These are phyloP conservation scores for sorghum (Sorghum bicolor) DNA, from an alignment of 176 grass and related monocot species.

Conservation along the genomic window DNA sequence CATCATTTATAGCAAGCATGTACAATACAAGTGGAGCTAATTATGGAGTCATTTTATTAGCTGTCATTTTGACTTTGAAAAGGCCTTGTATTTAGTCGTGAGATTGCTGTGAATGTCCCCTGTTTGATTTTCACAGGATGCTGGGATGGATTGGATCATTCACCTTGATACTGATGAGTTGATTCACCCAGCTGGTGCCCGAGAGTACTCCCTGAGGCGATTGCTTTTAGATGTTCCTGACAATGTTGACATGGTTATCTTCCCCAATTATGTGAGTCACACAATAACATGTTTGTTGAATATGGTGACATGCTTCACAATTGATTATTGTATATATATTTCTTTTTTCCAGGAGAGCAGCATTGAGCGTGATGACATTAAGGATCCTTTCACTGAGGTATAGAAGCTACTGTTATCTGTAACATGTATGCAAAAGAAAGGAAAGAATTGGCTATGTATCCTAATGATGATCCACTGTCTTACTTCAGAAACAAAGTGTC, in stretches of 20 bases:
- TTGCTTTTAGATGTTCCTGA: constrained; percentile 94
- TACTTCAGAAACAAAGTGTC: not conserved
- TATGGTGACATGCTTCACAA: constrained; percentile 23
- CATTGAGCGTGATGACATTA: constrained; percentile 91
- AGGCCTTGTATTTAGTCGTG: not conserved
- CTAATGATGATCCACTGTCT: not conserved
- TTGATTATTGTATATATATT: constrained; percentile 30
- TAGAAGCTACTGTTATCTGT: not conserved
- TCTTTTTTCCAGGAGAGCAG: constrained; percentile 71
- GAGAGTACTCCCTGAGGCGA: constrained; percentile 80
- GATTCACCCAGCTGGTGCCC: constrained; percentile 87
- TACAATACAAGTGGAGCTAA: not conserved
- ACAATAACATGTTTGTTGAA: constrained; percentile 11
- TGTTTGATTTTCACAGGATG: constrained; percentile 51
- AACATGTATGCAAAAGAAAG: not conserved
- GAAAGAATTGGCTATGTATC: not conserved
- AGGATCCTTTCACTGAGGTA: constrained; percentile 99
- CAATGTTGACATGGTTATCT: constrained; percentile 99
- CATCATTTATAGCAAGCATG: not conserved
- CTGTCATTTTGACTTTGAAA: not conserved
- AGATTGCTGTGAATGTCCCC: constrained; percentile 19
- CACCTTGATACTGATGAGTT: constrained; percentile 98
- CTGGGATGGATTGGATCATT: constrained; percentile 94
- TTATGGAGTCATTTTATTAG: not conserved
- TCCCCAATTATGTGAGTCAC: constrained; percentile 95